These are phyloP conservation scores for Ophiostoma piceae DNA, from an alignment of 2,329 filamentous ascomycete species.

Conservation along the genomic window DNA sequence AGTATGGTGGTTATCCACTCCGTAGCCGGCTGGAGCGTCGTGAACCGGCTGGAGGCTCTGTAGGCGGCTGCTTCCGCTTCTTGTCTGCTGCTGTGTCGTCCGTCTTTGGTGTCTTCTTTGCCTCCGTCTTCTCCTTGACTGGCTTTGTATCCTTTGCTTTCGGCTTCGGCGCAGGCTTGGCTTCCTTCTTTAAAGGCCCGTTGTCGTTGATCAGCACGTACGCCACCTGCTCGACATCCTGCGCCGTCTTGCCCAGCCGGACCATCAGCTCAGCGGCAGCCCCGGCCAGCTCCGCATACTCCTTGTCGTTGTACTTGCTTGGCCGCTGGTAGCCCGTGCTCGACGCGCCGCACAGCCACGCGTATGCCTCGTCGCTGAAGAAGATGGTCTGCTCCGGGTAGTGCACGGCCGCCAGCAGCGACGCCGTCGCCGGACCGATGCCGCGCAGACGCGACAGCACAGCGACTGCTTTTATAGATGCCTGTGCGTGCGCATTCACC, in stretches of 20 bases:
- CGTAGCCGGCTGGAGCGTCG: conserved; percentile 24
- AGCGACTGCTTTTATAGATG: conserved; percentile 43
- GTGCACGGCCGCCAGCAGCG: conserved; percentile 63
- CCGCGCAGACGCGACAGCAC: conserved; percentile 60
- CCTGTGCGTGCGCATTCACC: conserved; percentile 14
- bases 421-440: conserved; percentile 74
- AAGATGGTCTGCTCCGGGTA: conserved; percentile 59
- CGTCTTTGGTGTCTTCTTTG: not conserved
- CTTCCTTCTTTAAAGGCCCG: not conserved
- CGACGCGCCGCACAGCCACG: conserved; percentile 60
- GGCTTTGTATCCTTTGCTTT: not conserved
- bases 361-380: conserved; percentile 75
- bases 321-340: conserved; percentile 36
- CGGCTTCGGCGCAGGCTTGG: not conserved
- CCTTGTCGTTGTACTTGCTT: conserved; percentile 65
- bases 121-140: not conserved
- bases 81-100: not conserved
- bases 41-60: not conserved
- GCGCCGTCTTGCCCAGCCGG: conserved; percentile 45
- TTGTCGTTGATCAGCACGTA: conserved; percentile 54
- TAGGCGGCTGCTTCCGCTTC: conserved; percentile 17
- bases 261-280: conserved; percentile 40
- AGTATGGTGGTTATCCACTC: not conserved
- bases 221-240: conserved; percentile 63
- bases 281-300: conserved; percentile 56